Conservation (phyloP, 2,329 filamentous ascomycete species). For the Eurotiales sp. region DNA sequence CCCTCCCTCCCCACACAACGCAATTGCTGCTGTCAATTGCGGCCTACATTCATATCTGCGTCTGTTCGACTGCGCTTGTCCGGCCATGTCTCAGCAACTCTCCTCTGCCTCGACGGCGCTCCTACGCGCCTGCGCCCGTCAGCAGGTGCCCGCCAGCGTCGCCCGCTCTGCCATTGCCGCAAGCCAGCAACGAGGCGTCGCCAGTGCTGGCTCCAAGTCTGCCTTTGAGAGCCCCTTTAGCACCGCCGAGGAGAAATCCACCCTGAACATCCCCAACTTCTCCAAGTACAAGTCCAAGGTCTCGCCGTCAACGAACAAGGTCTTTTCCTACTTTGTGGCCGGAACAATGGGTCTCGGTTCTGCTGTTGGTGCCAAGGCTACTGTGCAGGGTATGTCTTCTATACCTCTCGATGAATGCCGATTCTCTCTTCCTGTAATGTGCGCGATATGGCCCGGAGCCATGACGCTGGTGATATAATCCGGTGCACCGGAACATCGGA, state of each 20-base stretch:
- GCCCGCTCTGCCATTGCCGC: constrained; percentile 39
- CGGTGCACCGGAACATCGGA: background rate
- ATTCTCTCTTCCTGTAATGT: too few species aligned
- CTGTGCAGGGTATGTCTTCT: constrained; percentile 78
- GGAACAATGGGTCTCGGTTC: constrained; percentile 89
- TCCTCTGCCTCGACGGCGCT: constrained; percentile 65
- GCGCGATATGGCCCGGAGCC: too few species aligned
- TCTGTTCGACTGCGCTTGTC: constrained; percentile 16
- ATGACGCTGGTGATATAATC: too few species aligned
- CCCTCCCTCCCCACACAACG: constrained; percentile 20
- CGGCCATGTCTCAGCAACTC: constrained; percentile 45
- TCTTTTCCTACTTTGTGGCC: constrained; percentile 98
- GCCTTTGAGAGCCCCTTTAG: constrained; percentile 56
- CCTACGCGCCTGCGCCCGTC: constrained; percentile 56
- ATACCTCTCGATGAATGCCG: background rate
- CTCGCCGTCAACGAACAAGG: constrained; percentile 68
- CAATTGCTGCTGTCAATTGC: constrained; percentile 26
- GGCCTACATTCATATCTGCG: background rate
- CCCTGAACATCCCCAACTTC: constrained; percentile 81
- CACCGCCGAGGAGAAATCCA: constrained; percentile 41
- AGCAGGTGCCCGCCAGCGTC: constrained; percentile 43
- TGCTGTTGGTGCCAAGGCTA: constrained; percentile 93
- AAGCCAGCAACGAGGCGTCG: constrained; percentile 39
- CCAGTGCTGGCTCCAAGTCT: constrained; percentile 34
- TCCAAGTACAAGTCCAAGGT: constrained; percentile 76